Evolutionary conservation across 208 protist genomes (phyloP).

Genomic region (Phytomonas francai): DNA sequence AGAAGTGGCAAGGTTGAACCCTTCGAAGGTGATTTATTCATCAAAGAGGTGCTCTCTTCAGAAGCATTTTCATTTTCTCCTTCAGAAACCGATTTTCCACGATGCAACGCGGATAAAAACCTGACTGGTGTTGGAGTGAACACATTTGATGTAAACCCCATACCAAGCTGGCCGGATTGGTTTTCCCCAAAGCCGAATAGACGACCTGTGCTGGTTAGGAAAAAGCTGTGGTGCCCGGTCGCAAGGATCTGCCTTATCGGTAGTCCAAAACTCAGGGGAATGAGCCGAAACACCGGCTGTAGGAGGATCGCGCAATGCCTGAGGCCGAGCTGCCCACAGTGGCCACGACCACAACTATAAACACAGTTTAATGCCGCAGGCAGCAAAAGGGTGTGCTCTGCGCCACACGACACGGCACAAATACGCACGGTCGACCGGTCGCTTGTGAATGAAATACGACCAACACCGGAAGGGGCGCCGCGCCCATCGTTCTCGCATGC

Average conservation of each 20-base stretch:
- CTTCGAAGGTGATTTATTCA: conserved; percentile 2
- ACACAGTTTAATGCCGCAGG: conserved; percentile 41
- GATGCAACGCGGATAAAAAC: background rate
- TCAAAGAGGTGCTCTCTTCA: background rate
- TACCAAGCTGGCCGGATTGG: conserved; percentile 64
- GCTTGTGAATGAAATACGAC: background rate
- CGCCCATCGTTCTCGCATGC: background rate
- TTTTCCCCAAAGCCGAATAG: conserved; percentile 81
- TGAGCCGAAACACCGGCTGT: conserved; percentile 59
- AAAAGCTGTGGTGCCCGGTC: conserved; percentile 68
- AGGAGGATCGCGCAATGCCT: conserved; percentile 23
- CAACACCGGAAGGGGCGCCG: background rate
- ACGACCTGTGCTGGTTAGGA: conserved; percentile 60
- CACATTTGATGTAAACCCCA: conserved; percentile 47
- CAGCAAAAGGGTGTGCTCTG: conserved; percentile 63
- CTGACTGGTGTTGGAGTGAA: conserved; percentile 25
- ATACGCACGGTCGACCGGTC: background rate
- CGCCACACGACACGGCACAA: conserved; percentile 31
- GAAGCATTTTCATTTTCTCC: background rate
- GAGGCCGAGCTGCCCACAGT: conserved; percentile 58
- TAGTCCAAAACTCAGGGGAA: conserved; percentile 71
- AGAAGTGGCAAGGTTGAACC: conserved; percentile 10
- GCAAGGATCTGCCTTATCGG: conserved; percentile 44
- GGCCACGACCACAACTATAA: conserved; percentile 65
- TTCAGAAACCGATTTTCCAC: background rate